These are phyloP conservation scores for Wickerhamiella australiensis DNA, from an alignment of 805 yeast genomes.

Conservation along the genomic window DNA sequence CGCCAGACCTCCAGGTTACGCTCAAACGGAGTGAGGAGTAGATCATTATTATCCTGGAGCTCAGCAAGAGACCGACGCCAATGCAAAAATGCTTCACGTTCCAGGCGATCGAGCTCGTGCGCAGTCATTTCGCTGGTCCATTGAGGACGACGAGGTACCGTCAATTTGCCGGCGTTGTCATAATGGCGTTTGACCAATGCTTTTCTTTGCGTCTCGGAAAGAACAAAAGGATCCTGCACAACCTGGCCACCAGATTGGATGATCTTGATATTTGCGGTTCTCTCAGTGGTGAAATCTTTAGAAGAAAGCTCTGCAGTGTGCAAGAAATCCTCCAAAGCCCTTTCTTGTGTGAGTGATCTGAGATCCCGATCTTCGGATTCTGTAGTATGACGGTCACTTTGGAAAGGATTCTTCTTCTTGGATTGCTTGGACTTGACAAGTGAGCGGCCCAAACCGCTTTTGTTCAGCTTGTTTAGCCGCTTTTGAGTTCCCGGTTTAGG, in stretches of 20 bases:
- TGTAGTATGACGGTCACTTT: conserved; percentile 70
- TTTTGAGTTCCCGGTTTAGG: conserved; percentile 84
- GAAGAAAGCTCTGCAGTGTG: conserved; percentile 93
- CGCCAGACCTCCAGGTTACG: conserved; percentile 97
- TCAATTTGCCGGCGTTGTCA: conserved; percentile 43
- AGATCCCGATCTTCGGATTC: conserved; percentile 72
- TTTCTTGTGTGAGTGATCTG: conserved; percentile 89
- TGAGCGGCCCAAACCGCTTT: conserved; percentile 75
- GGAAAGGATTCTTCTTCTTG: conserved; percentile 55
- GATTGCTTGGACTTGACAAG: conserved; percentile 57
- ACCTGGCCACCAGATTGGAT: conserved; percentile 39
- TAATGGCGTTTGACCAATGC: conserved; percentile 48
- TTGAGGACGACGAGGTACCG: conserved; percentile 83
- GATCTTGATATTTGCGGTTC: conserved; percentile 68
- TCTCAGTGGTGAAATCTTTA: conserved; percentile 90
- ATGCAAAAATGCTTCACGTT: conserved; percentile 77
- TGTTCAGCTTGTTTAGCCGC: conserved; percentile 40
- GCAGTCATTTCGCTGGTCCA: conserved; percentile 70
- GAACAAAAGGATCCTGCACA: conserved; percentile 42
- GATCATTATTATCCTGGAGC: conserved; percentile 71
- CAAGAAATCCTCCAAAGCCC: conserved; percentile 84
- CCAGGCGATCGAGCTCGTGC: conserved; percentile 69
- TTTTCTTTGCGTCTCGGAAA: conserved; percentile 55
- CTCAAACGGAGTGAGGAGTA: conserved; percentile 89
- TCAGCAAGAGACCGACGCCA: conserved; percentile 90